Base-by-base conservation (phyloP, 2,329 filamentous ascomycete genomes). In the Fusarium sp. region DNA sequence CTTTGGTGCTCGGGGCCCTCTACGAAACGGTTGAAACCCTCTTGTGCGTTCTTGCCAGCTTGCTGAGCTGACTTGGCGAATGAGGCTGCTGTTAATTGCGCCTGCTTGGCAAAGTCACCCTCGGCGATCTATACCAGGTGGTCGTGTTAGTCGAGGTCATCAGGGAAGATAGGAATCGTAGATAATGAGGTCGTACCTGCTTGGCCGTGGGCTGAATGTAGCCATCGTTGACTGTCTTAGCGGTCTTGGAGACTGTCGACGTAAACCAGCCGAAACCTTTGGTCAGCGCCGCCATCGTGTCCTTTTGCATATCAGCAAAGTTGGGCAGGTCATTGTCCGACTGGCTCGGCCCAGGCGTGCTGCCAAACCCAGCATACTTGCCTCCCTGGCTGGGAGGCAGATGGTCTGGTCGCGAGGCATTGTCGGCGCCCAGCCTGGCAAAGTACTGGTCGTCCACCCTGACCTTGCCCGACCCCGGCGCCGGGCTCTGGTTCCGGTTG, bases 211-310 rank as follows among this genome's bases (percentile, higher is more conserved):
- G 97, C 84, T 97, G 95, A 63, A 99, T 94, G 84, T 95, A 98
- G 36, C 93, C 91, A 76, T 97, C 93, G 81, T 98, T 97, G 27
- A 98, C 93, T 18, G 91, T 94, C 87, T 97, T 97, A 40, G 95
- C 97, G 74, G 94, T 94, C 87, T 97, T 98, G 29, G 91, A 92
- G 47, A 98, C 95, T 14, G 94, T 95, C 36, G 91, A 93, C 20
- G 95, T 90, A 80, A 98, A 95, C 95, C 97, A 98, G 10, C 96
- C 96, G 79, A 98, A 97, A 0, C 96, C 94, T 84, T 97, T 98
- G 31, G 92, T 95, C 77, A 99, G 84, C 18, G 96, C 95, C 1
- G 91, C 95, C 72, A 98, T 87, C 0, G 97, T 95, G 81, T 99
- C 97, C 80, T 92, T 94, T 83, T 98, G 95, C 80, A 98, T 90